A percentile compares a stretch with the other conserved stretches of the same genome.
Evolutionary conservation across 2,329 filamentous ascomycete species (phyloP).

Genomic region (Shiraia bambusicola): DNA sequence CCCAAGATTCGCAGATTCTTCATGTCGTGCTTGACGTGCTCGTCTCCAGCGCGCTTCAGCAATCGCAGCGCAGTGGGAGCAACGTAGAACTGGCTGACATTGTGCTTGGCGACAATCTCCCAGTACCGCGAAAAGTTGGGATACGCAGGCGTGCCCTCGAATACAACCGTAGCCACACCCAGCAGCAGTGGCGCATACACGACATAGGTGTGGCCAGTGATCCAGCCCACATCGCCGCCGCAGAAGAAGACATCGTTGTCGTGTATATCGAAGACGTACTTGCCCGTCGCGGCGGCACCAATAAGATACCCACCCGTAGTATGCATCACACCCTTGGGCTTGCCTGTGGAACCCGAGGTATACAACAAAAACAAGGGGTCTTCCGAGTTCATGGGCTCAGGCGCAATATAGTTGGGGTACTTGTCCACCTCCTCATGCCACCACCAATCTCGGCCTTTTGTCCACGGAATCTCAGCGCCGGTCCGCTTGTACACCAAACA

Average conservation of each 20-base stretch:
- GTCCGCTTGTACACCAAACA: conserved; percentile 95
- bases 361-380: conserved; percentile 97
- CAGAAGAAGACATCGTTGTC: conserved; percentile 94
- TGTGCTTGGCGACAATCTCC: conserved; percentile 95
- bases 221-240: conserved; percentile 97
- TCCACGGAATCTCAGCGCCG: conserved; percentile 89
- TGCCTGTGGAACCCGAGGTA: conserved; percentile 95
- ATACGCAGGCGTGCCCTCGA: conserved; percentile 96
- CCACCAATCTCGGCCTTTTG: conserved; percentile 85
- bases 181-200: conserved; percentile 93
- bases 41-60: conserved; percentile 91
- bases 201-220: conserved; percentile 97
- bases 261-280: conserved; percentile 99
- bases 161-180: conserved; percentile 92
- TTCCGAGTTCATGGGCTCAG: conserved; percentile 86
- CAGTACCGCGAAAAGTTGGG: conserved; percentile 98
- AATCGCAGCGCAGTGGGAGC: conserved; percentile 90
- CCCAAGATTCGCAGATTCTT: conserved; percentile 85
- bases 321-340: conserved; percentile 99
- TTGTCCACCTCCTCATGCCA: conserved; percentile 99
- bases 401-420: conserved; percentile 89
- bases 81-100: conserved; percentile 97
- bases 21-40: conserved; percentile 89
- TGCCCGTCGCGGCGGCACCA: conserved; percentile 88
- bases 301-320: conserved; percentile 94